These are phyloP conservation scores for Sclerotinia trifoliorum DNA, from an alignment of 2,329 filamentous ascomycete species.

Conservation along the genomic window DNA sequence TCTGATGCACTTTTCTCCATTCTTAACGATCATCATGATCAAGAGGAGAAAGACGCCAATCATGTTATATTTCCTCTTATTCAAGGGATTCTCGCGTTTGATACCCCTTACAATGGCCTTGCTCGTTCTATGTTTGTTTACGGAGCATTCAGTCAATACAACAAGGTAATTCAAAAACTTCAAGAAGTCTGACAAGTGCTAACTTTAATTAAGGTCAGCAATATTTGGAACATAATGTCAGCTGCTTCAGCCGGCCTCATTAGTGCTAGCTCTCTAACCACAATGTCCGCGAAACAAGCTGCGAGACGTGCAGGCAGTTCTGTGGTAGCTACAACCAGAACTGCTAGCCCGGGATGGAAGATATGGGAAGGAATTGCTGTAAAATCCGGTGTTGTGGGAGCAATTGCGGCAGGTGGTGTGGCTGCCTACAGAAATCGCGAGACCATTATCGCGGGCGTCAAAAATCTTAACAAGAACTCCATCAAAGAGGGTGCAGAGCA, in stretches of 20 bases:
- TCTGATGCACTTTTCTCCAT: constrained; percentile 72
- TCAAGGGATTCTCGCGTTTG: constrained; percentile 77
- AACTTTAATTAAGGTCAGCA: constrained; percentile 47
- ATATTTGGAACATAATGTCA: constrained; percentile 57
- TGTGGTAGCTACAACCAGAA: constrained; percentile 26
- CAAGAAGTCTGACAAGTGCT: background rate
- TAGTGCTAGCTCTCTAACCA: constrained; percentile 35
- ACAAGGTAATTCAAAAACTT: constrained; percentile 46
- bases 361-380: constrained; percentile 67
- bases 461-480: constrained; percentile 40
- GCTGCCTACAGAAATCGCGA: constrained; percentile 78
- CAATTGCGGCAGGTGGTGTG: constrained; percentile 77
- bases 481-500: constrained; percentile 46
- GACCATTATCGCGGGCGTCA: constrained; percentile 55
- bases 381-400: constrained; percentile 76
- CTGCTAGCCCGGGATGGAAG: constrained; percentile 45
- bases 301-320: constrained; percentile 31
- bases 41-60: constrained; percentile 20
- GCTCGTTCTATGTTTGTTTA: constrained; percentile 60
- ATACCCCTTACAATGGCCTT: constrained; percentile 77
- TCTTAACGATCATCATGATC: constrained; percentile 29
- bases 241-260: constrained; percentile 52
- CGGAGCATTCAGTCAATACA: constrained; percentile 59
- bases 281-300: constrained; percentile 28
- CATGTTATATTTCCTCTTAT: constrained; percentile 66